Percentiles rank a stretch among this genome's conserved stretches.
Evolutionary conservation across 2,329 filamentous ascomycete species (phyloP).

Genomic region (Monilinia fructigena): DNA sequence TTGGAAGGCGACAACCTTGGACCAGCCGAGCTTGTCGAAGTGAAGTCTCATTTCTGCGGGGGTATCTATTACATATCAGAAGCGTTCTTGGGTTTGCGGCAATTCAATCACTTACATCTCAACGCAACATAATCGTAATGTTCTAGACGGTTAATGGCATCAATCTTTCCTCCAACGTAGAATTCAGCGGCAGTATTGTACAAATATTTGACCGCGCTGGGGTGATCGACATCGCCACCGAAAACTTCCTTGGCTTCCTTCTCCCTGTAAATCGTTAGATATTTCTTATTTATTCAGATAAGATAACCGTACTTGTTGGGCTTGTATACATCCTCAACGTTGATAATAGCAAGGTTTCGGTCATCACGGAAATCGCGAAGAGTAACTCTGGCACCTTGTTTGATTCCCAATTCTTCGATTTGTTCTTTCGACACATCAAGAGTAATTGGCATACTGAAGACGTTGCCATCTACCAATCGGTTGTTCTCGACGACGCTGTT

Average conservation of each 20-base stretch:
- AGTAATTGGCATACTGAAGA: constrained; percentile 97
- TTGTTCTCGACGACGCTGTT: constrained; percentile 80
- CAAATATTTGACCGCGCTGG: constrained; percentile 93
- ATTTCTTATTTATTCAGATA: background rate
- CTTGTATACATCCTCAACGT: constrained; percentile 90
- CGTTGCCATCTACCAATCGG: constrained; percentile 81
- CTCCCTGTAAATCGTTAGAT: constrained; percentile 51
- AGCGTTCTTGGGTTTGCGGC: background rate
- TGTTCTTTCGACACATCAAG: constrained; percentile 77
- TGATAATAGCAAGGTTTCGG: constrained; percentile 92
- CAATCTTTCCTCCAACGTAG: constrained; percentile 94
- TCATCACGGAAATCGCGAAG: constrained; percentile 96
- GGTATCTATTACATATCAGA: constrained; percentile 59
- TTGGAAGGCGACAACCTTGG: constrained; percentile 97
- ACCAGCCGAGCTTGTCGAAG: constrained; percentile 99
- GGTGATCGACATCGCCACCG: constrained; percentile 86
- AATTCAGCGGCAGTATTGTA: constrained; percentile 77
- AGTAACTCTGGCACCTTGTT: constrained; percentile 77
- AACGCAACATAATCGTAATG: constrained; percentile 99
- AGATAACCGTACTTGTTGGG: constrained; percentile 76
- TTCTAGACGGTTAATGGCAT: constrained; percentile 90
- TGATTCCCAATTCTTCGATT: constrained; percentile 72
- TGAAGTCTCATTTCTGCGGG: constrained; percentile 91
- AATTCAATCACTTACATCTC: constrained; percentile 64
- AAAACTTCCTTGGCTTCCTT: constrained; percentile 94